Conservation (phyloP, 768 basidiomycete species). For the Boletellus sp. region DNA sequence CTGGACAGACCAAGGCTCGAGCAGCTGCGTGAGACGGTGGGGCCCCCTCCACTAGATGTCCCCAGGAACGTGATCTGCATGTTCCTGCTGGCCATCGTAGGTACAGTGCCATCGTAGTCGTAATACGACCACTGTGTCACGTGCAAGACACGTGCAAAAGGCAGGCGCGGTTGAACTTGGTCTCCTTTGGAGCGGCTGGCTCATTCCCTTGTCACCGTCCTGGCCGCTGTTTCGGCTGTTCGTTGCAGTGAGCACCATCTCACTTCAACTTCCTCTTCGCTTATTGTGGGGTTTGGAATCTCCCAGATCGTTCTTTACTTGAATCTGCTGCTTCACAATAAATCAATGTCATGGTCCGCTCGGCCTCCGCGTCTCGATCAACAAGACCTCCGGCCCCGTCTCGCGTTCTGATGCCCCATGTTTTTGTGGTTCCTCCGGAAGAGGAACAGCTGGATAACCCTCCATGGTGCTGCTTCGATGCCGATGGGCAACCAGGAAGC, state of each 20-base stretch:
- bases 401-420: slow-evolving; percentile 39
- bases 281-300: not conserved
- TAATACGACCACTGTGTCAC: slow-evolving; percentile 6
- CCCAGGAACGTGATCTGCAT: slow-evolving; percentile 71
- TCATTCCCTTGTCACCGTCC: not conserved
- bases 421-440: slow-evolving; percentile 56
- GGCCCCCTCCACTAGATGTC: slow-evolving; percentile 75
- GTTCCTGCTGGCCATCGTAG: slow-evolving; percentile 34
- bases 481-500: slow-evolving; percentile 32
- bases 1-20: slow-evolving; percentile 48
- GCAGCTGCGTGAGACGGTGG: slow-evolving; percentile 68
- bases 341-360: slow-evolving; percentile 11
- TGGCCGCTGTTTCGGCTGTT: not conserved
- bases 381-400: slow-evolving; percentile 4
- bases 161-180: slow-evolving; percentile 21
- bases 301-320: slow-evolving; percentile 17
- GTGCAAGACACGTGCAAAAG: slow-evolving; percentile 20
- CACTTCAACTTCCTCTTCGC: not conserved
- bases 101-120: not conserved
- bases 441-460: slow-evolving; percentile 48
- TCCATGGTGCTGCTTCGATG: slow-evolving; percentile 57
- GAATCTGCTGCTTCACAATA: not conserved
- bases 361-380: slow-evolving; percentile 14
- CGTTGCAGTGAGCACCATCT: slow-evolving; percentile 12
- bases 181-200: slow-evolving; percentile 12